Evolutionary conservation across 331 rosid genomes (phyloP).

Genomic region (Quercus lobata): DNA sequence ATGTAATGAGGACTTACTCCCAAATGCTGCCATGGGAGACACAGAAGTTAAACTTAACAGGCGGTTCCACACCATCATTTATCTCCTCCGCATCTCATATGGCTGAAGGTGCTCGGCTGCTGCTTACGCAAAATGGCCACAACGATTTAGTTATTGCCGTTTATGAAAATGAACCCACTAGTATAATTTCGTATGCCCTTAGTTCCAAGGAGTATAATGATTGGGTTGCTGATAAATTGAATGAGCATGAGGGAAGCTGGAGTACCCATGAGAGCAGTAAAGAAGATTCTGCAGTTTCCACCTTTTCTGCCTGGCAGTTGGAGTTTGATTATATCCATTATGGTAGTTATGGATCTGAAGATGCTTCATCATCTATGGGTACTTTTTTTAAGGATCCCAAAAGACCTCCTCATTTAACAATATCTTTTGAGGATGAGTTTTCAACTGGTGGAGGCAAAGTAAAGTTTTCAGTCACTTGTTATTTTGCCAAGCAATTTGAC

Average conservation of each 20-base stretch:
- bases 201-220: conserved; percentile 73
- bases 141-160: conserved; percentile 77
- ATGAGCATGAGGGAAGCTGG: conserved; percentile 45
- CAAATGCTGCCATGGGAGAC: conserved; percentile 67
- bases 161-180: conserved; percentile 88
- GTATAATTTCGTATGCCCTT: conserved; percentile 90
- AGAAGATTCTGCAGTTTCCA: conserved; percentile 57
- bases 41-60: conserved; percentile 50
- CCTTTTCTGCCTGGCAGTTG: conserved; percentile 73
- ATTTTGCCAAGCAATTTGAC: conserved; percentile 84
- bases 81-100: conserved; percentile 57
- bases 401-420: conserved; percentile 63
- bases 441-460: conserved; percentile 61
- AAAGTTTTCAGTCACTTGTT: conserved; percentile 93
- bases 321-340: conserved; percentile 71
- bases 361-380: conserved; percentile 60
- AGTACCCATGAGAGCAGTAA: conserved; percentile 33
- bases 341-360: conserved; percentile 75
- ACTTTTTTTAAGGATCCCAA: conserved; percentile 60
- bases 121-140: conserved; percentile 61
- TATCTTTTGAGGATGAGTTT: conserved; percentile 74
- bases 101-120: conserved; percentile 74
- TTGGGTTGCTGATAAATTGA: conserved; percentile 65
- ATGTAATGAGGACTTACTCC: conserved; percentile 37
- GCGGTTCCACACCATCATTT: conserved; percentile 59